Percentiles rank a stretch among this genome's conserved stretches.
These are phyloP conservation scores for Gypsophila paniculata DNA, from an alignment of 179 eudicot species.

Conservation along the genomic window DNA sequence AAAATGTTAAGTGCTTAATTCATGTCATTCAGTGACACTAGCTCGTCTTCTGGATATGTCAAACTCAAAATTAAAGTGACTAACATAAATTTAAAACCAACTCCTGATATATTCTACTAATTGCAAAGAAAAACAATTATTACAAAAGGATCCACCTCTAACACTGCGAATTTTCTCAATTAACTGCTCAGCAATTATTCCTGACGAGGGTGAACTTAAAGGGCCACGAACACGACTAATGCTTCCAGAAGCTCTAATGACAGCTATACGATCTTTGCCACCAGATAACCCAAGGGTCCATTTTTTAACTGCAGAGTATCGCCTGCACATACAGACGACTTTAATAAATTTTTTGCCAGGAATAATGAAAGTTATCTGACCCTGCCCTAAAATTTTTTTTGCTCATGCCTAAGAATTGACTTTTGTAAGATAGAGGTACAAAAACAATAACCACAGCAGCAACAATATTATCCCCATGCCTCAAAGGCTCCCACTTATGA, in stretches of 20 bases:
- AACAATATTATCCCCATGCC: too few relatives aligned
- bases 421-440: not conserved
- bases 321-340: slow-evolving; percentile 38
- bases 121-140: not conserved
- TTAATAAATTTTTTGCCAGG: not conserved
- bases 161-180: slow-evolving; percentile 73
- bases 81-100: not conserved
- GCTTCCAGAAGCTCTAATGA: slow-evolving; percentile 92
- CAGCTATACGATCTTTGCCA: slow-evolving; percentile 69
- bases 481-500: not conserved
- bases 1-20: not conserved
- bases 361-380: slow-evolving; percentile 3
- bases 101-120: not conserved
- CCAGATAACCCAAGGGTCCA: slow-evolving; percentile 90
- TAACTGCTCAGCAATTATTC: slow-evolving; percentile 71
- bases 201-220: slow-evolving; percentile 49
- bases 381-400: not conserved
- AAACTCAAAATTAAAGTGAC: not conserved
- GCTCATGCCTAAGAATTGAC: not conserved
- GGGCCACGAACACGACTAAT: slow-evolving; percentile 68
- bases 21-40: not conserved
- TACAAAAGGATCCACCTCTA: slow-evolving; percentile 45
- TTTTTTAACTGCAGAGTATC: slow-evolving; percentile 62
- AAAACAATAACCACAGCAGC: too few relatives aligned
- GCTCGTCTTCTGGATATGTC: not conserved